Percentiles rank a stretch among this genome's conserved stretches.
phyloP scores from a whole-genome alignment of 331 rosid species.

The Quercus tomentella region DNA sequence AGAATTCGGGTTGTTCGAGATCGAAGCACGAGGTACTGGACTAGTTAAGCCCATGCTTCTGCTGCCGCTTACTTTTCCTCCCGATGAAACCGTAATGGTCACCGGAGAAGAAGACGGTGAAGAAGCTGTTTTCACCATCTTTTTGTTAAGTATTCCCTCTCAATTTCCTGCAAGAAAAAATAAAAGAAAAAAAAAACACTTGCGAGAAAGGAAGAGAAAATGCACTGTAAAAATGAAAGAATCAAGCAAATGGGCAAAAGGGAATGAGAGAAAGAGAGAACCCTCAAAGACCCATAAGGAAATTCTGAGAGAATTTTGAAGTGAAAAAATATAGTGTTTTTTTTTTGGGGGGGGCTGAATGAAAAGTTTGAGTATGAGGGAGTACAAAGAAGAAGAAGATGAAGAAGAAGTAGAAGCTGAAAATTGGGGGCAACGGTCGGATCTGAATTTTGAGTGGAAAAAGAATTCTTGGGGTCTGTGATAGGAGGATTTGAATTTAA shows the following conservation, averaged over 20 bases:
- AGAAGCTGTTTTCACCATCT: slow-evolving; percentile 58
- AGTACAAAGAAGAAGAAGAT: neutral
- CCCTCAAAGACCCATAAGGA: neutral
- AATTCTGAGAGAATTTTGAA: neutral
- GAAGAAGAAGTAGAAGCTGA: neutral
- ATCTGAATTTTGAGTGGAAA: slow-evolving; percentile 29
- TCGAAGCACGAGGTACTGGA: slow-evolving; percentile 61
- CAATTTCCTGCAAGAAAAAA: neutral
- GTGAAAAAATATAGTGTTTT: neutral
- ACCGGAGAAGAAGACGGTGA: slow-evolving; percentile 81
- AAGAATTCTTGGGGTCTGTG: slow-evolving; percentile 2
- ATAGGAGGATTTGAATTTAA: slow-evolving; percentile 21
- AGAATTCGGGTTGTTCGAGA: slow-evolving; percentile 65
- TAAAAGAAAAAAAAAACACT: neutral
- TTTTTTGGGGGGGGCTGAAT: neutral
- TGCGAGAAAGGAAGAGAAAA: neutral
- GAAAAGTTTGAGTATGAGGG: neutral
- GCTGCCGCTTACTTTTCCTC: slow-evolving; percentile 46
- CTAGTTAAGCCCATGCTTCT: slow-evolving; percentile 74
- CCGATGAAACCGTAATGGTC: slow-evolving; percentile 69
- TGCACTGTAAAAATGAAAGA: neutral
- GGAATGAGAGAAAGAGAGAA: neutral
- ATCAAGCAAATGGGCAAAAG: neutral
- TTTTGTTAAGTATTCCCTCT: neutral
- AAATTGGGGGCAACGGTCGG: slow-evolving; percentile 38